Evolutionary conservation across 371 early-diverging fungal genomes (phyloP), one percentile per base, ranked within the genome.

Genomic region (Mortierella sp.): DNA sequence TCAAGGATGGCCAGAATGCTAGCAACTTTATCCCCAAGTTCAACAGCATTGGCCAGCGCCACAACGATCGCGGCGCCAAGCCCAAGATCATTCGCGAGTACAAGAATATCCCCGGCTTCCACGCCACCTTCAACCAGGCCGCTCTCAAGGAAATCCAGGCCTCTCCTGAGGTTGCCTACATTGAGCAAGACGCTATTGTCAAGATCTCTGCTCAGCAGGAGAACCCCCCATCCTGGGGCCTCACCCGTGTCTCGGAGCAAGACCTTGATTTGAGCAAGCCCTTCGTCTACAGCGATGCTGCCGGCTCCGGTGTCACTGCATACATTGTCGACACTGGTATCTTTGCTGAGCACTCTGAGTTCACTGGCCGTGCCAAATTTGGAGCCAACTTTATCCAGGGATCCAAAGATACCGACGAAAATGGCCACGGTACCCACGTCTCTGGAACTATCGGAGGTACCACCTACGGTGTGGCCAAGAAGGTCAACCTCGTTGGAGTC

Each of bases 381-480:
- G 92, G 85, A 30, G 78, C 71, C 26, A 87, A 81, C 51, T 83
- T 82, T 30, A 65, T 84, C 37, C 57, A 80, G 15, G 73, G 72
- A 30, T 81, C 79, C 46, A 75, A 72, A 14, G 76, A 89, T 56
- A 68, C 56, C 39, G 91, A 90, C 66, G 71, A 80, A 4, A 82
- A 87, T 59, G 91, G 91, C 14, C 89, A 90, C 54, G 95, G 94
- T 51, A 90, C 93, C 50, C 90, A 89, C 75, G 87, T 87, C 51
- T 83, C 90, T 24, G 90, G 92, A 50, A 89, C 89, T 21, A 85
- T 93, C 67, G 95, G 83, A 46, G 87, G 92, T 28, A 83, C 82
- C 43, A 85, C 76, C 0, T 91, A 84, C 79, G 98, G 97, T 71
- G 92, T 97, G 48, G 95, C 96, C 49, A 96, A 96, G 71, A 92